Evolutionary conservation across 2,329 filamentous ascomycete species (phyloP).

Genomic region (Penicillium sp.): DNA sequence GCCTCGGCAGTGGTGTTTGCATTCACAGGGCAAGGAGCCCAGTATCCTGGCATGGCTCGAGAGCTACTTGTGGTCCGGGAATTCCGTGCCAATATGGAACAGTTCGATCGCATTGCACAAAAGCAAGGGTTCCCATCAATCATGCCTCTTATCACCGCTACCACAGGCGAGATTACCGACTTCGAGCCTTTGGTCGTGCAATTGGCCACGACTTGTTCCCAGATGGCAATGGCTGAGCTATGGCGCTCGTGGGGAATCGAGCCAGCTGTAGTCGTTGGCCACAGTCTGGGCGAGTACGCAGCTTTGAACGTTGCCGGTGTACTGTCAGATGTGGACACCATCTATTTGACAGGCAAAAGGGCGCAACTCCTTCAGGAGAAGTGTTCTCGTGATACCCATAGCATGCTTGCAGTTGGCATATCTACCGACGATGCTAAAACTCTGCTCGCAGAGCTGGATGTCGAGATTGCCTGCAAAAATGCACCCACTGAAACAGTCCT

Average conservation of each 20-base stretch:
- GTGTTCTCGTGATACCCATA: constrained; percentile 67
- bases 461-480: constrained; percentile 72
- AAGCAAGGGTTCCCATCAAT: no score
- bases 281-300: background rate
- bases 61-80: no score
- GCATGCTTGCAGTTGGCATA: constrained; percentile 62
- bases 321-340: constrained; percentile 33
- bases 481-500: constrained; percentile 74
- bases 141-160: no score
- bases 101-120: no score
- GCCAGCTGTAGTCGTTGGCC: constrained; percentile 28
- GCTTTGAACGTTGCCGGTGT: constrained; percentile 37
- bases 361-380: constrained; percentile 51
- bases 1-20: no score
- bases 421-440: constrained; percentile 44
- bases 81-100: no score
- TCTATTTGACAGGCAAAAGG: constrained; percentile 70
- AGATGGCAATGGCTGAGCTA: constrained; percentile 12
- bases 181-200: background rate
- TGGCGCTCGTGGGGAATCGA: constrained; percentile 21
- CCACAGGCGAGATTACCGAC: no score
- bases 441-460: constrained; percentile 23
- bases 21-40: no score
- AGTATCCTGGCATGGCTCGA: no score
- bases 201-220: background rate